phyloP scores from a whole-genome alignment of 768 basidiomycete species.

The Lactarius tabidus region DNA sequence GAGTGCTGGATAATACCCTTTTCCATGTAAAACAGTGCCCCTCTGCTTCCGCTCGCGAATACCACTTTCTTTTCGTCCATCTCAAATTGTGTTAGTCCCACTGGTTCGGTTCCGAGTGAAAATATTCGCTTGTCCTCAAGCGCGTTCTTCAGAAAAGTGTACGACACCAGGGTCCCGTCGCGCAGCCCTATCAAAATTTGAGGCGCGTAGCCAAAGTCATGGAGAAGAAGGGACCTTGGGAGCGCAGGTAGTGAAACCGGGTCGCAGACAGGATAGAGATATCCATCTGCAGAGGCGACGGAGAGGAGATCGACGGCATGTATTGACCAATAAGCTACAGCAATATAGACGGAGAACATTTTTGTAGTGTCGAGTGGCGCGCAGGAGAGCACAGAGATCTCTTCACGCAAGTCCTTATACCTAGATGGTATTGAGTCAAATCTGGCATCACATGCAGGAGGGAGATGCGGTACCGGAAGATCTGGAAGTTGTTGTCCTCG shows the following conservation, averaged over 20 bases:
- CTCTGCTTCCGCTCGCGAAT: slow-evolving; percentile 67
- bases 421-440: slow-evolving; percentile 6
- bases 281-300: slow-evolving; percentile 30
- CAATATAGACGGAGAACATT: slow-evolving; percentile 46
- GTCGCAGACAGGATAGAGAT: slow-evolving; percentile 33
- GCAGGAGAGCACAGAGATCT: slow-evolving; percentile 72
- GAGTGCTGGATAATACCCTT: slow-evolving; percentile 61
- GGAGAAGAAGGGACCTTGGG: slow-evolving; percentile 45
- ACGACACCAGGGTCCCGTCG: slow-evolving; percentile 66
- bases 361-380: slow-evolving; percentile 47
- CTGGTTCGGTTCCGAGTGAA: slow-evolving; percentile 63
- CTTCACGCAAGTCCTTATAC: slow-evolving; percentile 29
- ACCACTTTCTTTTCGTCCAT: slow-evolving; percentile 54
- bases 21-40: slow-evolving; percentile 66
- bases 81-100: slow-evolving; percentile 51
- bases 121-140: slow-evolving; percentile 53
- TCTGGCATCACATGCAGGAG: not conserved
- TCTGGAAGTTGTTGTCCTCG: slow-evolving; percentile 36
- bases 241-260: slow-evolving; percentile 41
- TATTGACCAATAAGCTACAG: slow-evolving; percentile 74
- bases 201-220: slow-evolving; percentile 55
- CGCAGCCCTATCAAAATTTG: slow-evolving; percentile 71
- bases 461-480: slow-evolving; percentile 32
- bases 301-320: slow-evolving; percentile 57
- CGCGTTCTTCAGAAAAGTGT: slow-evolving; percentile 38